A percentile compares a stretch with the other conserved stretches of the same genome.
phyloP scores from a whole-genome alignment of 1,284 basidiomycete genomes.

The Boletellus deceptivus region DNA sequence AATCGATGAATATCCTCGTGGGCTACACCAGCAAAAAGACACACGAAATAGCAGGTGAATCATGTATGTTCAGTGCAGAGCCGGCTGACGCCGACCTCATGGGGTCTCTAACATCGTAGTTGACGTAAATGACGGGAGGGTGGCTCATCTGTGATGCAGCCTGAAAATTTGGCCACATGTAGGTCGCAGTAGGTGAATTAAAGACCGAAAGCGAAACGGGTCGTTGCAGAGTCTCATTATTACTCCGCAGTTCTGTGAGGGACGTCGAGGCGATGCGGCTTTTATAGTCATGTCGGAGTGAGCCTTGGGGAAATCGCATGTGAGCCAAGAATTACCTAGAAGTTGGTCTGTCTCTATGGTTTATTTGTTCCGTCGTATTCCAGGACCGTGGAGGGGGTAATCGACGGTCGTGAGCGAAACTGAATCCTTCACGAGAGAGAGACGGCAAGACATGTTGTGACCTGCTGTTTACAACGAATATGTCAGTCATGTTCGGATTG shows the following conservation, averaged over 20 bases:
- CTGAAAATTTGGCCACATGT: constrained; percentile 40
- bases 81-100: constrained; percentile 34
- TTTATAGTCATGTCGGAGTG: constrained; percentile 17
- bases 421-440: constrained; percentile 32
- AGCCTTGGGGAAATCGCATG: constrained; percentile 15
- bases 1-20: constrained; percentile 18
- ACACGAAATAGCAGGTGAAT: constrained; percentile 32
- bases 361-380: constrained; percentile 23
- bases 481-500: constrained; percentile 28
- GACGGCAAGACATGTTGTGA: constrained; percentile 34
- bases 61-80: constrained; percentile 28
- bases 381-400: constrained; percentile 34
- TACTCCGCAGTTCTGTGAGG: constrained; percentile 19
- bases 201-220: constrained; percentile 37
- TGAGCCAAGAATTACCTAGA: constrained; percentile 25
- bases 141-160: constrained; percentile 38
- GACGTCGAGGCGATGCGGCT: constrained; percentile 26
- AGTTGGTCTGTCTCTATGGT: constrained; percentile 24
- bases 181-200: constrained; percentile 40
- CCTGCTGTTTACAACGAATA: constrained; percentile 31
- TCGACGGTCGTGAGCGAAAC: constrained; percentile 37
- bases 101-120: constrained; percentile 34
- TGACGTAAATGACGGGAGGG: constrained; percentile 39
- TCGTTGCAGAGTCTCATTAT: constrained; percentile 30
- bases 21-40: constrained; percentile 19